Evolutionary conservation across 2,329 filamentous ascomycete species (phyloP), one percentile per base, ranked within the genome.

Genomic region (Epichloe glyceriae): DNA sequence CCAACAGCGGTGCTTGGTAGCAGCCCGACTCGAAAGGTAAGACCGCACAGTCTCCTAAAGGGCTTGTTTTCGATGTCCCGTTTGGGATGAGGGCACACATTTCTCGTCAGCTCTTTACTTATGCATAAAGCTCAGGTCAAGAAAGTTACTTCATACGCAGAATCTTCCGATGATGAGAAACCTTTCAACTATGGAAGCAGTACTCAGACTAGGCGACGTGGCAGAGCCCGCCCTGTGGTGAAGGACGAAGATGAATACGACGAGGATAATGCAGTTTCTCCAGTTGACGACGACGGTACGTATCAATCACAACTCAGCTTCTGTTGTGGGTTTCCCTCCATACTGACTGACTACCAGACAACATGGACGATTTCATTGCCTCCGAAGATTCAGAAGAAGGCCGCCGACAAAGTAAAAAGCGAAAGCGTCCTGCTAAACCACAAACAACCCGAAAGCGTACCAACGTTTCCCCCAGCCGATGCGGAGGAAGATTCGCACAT

Each of bases 351-450:
- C 14, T 37, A 35, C n/a, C 46, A 78, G 71, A 75, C 68, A 87
- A 93, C 50, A 80, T 94, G 71, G 88, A 84, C 54, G 86, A 95
- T 64, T 97, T 97, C 60, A 74, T 97, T 22, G 89, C 85, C 4
- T 82, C 85, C 0, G 90, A 96, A 60, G 88, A 94, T 41, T 91
- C 88, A 0, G 89, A 95, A 46, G 85, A 82, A 17, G 65, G 63
- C 14, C 62, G 74, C 54, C 56, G 72, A 59, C 63, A 74, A 22
- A 72, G 84, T 0, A 85, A 80, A 62, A 95, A 95, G 68, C 72
- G 85, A 60, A 95, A 95, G 68, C 76, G 85, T n/a, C 65, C 79
- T 7, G 61, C 73, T 12, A 77, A 79, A 61, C 54, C 73, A 14
- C 62, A 70, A 15, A 62, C 69, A 0, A 67, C 80, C 1, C 75